Evolutionary conservation across 176 grass and related monocot species (phyloP).

Genomic region (Zea luxurians): DNA sequence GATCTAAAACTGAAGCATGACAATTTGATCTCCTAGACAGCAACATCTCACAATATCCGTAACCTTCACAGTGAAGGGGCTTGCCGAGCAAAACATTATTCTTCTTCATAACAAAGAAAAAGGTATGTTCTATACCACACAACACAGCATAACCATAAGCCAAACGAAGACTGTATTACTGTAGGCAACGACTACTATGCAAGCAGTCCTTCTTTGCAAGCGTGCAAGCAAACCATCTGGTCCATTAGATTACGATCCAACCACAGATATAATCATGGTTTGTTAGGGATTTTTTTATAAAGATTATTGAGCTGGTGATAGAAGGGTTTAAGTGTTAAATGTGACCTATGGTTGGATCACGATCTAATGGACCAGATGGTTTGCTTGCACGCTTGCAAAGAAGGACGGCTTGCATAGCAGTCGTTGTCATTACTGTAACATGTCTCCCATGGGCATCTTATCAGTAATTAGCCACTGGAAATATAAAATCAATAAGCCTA

Average conservation of each 20-base stretch:
- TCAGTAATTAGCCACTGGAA: slow-evolving; percentile 3
- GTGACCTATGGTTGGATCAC: too few relatives aligned
- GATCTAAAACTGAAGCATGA: not conserved
- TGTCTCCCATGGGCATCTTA: not conserved
- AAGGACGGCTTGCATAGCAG: too few relatives aligned
- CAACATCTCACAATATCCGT: slow-evolving; percentile 5
- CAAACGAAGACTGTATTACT: not conserved
- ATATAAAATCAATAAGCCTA: slow-evolving; percentile 3
- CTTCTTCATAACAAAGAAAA: not conserved
- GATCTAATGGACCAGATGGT: too few relatives aligned
- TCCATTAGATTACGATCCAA: too few relatives aligned
- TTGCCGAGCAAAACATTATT: not conserved
- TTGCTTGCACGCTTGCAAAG: too few relatives aligned
- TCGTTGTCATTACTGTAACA: slow-evolving; percentile 27
- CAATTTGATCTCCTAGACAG: not conserved
- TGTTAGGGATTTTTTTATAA: too few relatives aligned
- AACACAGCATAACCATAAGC: not conserved
- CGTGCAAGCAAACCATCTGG: too few relatives aligned
- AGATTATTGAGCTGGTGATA: too few relatives aligned
- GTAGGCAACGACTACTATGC: too few relatives aligned
- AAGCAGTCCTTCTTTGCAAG: too few relatives aligned
- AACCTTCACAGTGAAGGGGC: not conserved
- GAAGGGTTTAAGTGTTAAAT: too few relatives aligned
- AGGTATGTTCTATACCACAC: not conserved
- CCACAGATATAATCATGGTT: too few relatives aligned